These are phyloP conservation scores for Ophiostoma himal-ulmi DNA, from an alignment of 2,329 filamentous ascomycete species.

Conservation along the genomic window DNA sequence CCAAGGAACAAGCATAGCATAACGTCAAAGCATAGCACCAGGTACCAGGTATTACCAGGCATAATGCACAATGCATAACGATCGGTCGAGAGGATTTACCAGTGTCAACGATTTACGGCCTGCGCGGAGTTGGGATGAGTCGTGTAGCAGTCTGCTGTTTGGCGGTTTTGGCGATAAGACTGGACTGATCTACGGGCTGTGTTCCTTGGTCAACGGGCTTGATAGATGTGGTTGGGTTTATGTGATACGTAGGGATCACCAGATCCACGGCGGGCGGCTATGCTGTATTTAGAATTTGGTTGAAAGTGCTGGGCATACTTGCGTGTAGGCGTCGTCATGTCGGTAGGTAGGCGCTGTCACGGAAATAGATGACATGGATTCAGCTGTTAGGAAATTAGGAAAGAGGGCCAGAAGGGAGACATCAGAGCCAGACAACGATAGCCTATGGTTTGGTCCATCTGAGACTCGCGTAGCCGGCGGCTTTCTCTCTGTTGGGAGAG, in stretches of 20 bases:
- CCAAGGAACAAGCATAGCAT: background rate
- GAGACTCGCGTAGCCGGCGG: background rate
- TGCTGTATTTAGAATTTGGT: background rate
- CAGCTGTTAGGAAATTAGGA: background rate
- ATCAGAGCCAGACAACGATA: background rate
- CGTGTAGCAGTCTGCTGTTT: background rate
- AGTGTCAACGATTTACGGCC: background rate
- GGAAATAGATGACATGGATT: too few relatives aligned
- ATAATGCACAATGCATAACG: background rate
- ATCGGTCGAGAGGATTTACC: background rate
- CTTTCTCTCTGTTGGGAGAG: too few relatives aligned
- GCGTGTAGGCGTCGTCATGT: background rate
- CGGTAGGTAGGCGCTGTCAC: background rate
- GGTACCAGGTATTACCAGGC: background rate
- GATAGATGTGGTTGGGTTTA: background rate
- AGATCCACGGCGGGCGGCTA: slow-evolving; percentile 1
- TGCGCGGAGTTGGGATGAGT: background rate
- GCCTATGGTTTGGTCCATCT: background rate
- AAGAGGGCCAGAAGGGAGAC: background rate
- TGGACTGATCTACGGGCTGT: background rate
- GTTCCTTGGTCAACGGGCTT: background rate
- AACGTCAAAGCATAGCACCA: background rate
- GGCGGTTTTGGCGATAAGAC: background rate
- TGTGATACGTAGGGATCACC: slow-evolving; percentile 1
- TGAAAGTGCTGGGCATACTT: background rate